Evolutionary conservation across 805 yeast genomes (phyloP).

Genomic region (Wickerhamomyces mucosus): DNA sequence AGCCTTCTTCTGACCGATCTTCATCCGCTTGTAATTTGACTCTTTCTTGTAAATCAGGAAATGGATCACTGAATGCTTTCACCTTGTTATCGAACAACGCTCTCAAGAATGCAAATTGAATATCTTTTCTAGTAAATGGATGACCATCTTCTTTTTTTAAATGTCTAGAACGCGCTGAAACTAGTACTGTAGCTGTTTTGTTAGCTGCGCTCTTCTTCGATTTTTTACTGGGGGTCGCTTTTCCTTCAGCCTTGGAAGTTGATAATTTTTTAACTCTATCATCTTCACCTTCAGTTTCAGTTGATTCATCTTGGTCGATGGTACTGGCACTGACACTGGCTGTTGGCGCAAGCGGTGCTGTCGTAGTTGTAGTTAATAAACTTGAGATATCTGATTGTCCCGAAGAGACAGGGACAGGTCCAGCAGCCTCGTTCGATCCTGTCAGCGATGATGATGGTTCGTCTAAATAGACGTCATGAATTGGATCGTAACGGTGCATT

Average conservation of each 20-base stretch:
- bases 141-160: conserved; percentile 87
- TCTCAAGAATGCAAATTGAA: conserved; percentile 71
- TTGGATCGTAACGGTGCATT: conserved; percentile 1
- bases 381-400: no score
- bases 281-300: not conserved
- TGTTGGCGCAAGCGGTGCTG: not conserved
- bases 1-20: no score
- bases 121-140: conserved; percentile 81
- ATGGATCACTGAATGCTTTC: conserved; percentile 61
- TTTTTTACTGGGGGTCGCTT: conserved; percentile 8
- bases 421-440: no score
- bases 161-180: conserved; percentile 37
- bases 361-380: not conserved
- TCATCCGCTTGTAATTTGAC: conserved; percentile 8
- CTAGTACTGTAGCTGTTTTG: conserved; percentile 12
- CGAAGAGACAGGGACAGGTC: no score
- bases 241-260: no score
- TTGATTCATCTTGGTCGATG: not conserved
- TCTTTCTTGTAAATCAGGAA: conserved; percentile 29
- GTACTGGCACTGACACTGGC: not conserved
- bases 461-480: not conserved
- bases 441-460: not conserved
- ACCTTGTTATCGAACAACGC: conserved; percentile 53
- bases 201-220: conserved; percentile 7
- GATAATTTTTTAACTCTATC: not conserved